phyloP scores from a whole-genome alignment of 2,329 filamentous ascomycete genomes.

The Aspergillus floridensis region DNA sequence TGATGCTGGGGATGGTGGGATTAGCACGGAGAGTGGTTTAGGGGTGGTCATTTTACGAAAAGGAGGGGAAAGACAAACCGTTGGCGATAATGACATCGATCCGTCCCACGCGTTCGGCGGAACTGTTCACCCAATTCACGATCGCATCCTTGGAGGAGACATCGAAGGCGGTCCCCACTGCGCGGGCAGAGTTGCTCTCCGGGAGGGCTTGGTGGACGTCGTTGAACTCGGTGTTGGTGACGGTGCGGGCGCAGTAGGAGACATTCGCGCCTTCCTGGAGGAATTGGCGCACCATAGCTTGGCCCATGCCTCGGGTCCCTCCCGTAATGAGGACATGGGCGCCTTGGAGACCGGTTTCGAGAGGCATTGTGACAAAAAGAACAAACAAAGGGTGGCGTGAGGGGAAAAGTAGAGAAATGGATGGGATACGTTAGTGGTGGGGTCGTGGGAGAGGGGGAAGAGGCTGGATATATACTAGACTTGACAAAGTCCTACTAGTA shows the following conservation, averaged over 20 bases:
- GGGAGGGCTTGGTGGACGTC: conserved; percentile 11
- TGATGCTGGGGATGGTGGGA: conserved; percentile 14
- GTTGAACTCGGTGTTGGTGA: conserved; percentile 15
- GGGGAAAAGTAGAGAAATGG: no score
- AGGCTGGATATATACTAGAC: no score
- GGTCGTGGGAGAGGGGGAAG: no score
- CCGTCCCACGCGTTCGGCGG: no score
- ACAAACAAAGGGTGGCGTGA: background rate
- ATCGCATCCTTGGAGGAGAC: conserved; percentile 8
- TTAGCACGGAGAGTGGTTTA: no score
- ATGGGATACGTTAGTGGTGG: no score
- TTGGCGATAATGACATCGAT: no score
- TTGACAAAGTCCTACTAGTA: no score
- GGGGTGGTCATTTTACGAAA: no score
- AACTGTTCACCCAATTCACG: no score
- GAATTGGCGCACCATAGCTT: conserved; percentile 22
- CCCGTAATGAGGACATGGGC: conserved; percentile 18
- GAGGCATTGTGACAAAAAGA: conserved; percentile 1
- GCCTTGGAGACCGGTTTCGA: conserved; percentile 11
- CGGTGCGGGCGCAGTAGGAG: conserved; percentile 23
- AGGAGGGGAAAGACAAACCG: no score
- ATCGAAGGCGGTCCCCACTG: conserved; percentile 19
- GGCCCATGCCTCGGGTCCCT: conserved; percentile 27
- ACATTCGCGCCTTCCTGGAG: conserved; percentile 22
- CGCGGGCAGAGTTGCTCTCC: conserved; percentile 6